phyloP scores from a whole-genome alignment of 2,329 filamentous ascomycete genomes.

The Triangularia setosa region DNA sequence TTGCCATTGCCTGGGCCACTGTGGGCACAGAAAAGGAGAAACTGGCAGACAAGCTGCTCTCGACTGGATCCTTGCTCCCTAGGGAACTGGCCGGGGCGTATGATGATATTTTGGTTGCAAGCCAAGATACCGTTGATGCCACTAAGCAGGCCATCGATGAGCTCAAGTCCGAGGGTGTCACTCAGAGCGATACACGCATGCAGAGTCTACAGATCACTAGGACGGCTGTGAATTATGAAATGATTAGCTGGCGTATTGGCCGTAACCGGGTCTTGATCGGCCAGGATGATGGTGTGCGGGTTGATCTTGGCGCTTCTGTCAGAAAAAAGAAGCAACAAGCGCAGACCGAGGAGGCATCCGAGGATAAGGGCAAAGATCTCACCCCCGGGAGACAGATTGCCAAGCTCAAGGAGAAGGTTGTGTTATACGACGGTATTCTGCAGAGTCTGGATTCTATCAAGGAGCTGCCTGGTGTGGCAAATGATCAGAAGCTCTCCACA shows the following conservation, averaged over 20 bases:
- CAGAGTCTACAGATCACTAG: conserved; percentile 89
- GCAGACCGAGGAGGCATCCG: conserved; percentile 37
- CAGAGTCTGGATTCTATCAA: conserved; percentile 89
- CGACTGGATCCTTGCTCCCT: conserved; percentile 42
- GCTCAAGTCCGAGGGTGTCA: conserved; percentile 74
- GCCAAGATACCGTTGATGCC: conserved; percentile 90
- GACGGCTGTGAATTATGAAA: conserved; percentile 88
- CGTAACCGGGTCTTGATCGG: conserved; percentile 87
- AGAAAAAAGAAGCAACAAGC: conserved; percentile 38
- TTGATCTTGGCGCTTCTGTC: conserved; percentile 44
- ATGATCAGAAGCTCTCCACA: conserved; percentile 69
- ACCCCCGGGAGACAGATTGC: conserved; percentile 71
- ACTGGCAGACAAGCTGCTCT: conserved; percentile 46
- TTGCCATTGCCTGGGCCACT: conserved; percentile 75
- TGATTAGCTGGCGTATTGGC: conserved; percentile 92
- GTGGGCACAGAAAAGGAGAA: conserved; percentile 54
- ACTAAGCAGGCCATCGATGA: conserved; percentile 93
- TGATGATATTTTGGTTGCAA: conserved; percentile 83
- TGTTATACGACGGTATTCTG: conserved; percentile 85
- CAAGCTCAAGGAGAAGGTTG: conserved; percentile 78
- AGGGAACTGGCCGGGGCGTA: conserved; percentile 80
- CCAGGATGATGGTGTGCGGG: conserved; percentile 68
- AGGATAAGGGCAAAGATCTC: conserved; percentile 50
- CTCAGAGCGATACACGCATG: conserved; percentile 80
- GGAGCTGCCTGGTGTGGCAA: conserved; percentile 83